Evolutionary conservation across 2,329 filamentous ascomycete species (phyloP).

Genomic region (Colletotrichum truncatum): DNA sequence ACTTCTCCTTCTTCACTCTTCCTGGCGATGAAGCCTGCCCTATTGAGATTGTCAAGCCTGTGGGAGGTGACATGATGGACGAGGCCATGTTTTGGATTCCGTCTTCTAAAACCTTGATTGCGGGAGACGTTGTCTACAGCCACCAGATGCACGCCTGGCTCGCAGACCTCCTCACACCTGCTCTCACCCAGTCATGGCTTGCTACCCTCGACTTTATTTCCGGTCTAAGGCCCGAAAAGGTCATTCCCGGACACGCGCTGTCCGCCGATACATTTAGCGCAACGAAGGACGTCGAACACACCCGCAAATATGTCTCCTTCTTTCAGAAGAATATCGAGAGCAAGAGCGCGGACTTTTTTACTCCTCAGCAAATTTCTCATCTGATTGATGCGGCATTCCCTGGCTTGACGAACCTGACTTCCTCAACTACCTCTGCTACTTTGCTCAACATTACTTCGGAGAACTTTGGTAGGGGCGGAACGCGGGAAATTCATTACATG

Average conservation of each 20-base stretch:
- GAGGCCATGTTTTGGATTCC: conserved; percentile 22
- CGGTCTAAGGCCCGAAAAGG: background rate
- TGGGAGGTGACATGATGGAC: conserved; percentile 21
- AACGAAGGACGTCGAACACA: background rate
- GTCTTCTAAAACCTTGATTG: conserved; percentile 6
- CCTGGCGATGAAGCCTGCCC: conserved; percentile 13
- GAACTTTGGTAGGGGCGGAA: conserved; percentile 16
- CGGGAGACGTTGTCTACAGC: conserved; percentile 19
- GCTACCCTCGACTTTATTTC: conserved; percentile 12
- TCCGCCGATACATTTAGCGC: background rate
- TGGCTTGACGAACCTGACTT: conserved; percentile 1
- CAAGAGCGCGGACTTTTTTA: conserved; percentile 10
- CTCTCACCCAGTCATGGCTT: conserved; percentile 18
- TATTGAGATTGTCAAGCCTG: conserved; percentile 1
- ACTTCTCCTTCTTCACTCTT: conserved; percentile 20
- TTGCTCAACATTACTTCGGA: conserved; percentile 19
- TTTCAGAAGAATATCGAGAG: conserved; percentile 23
- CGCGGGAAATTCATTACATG: background rate
- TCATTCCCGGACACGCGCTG: conserved; percentile 18
- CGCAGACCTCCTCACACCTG: conserved; percentile 17
- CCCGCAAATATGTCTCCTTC: conserved; percentile 11
- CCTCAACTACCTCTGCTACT: background rate
- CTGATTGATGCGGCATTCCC: conserved; percentile 9
- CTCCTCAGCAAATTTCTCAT: background rate
- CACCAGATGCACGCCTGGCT: conserved; percentile 25